Percentiles rank a stretch among this genome's conserved stretches.
Conservation (phyloP, 2,329 filamentous ascomycete genomes). For the Stenocarpella maydis region DNA sequence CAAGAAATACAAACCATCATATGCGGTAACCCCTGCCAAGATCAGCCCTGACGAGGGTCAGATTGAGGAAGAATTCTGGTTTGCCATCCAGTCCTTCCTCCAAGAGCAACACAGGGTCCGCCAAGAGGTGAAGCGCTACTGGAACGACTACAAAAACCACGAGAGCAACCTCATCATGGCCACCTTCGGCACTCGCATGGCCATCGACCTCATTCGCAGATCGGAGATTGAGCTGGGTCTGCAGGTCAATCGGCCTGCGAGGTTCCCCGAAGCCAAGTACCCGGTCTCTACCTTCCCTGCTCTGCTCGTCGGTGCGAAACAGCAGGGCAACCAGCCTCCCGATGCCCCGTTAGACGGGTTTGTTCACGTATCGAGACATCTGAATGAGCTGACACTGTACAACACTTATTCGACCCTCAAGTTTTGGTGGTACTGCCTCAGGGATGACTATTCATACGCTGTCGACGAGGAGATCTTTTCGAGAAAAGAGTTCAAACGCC, state of each 20-base stretch:
- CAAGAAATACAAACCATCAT: not conserved
- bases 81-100: constrained; percentile 21
- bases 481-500: not conserved
- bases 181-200: constrained; percentile 7
- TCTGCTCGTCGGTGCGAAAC: constrained; percentile 7
- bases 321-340: not conserved
- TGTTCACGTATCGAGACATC: not conserved
- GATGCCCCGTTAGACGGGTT: not conserved
- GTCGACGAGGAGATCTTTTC: not conserved
- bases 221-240: constrained; percentile 19
- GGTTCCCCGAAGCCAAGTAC: constrained; percentile 20
- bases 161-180: constrained; percentile 19
- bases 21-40: not conserved
- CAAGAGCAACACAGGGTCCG: constrained; percentile 22
- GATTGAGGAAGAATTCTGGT: constrained; percentile 25
- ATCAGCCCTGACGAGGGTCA: constrained; percentile 14
- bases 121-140: constrained; percentile 12
- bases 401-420: constrained; percentile 10
- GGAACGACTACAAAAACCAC: not conserved
- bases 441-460: not conserved
- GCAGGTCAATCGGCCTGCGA: constrained; percentile 1
- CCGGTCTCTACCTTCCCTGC: constrained; percentile 18
- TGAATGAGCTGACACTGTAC: constrained; percentile 8
- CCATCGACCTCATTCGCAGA: constrained; percentile 27
- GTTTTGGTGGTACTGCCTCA: not conserved